Base-by-base conservation (phyloP, 2,329 filamentous ascomycete species). In the Hymenotorrendiella dingleyae region DNA sequence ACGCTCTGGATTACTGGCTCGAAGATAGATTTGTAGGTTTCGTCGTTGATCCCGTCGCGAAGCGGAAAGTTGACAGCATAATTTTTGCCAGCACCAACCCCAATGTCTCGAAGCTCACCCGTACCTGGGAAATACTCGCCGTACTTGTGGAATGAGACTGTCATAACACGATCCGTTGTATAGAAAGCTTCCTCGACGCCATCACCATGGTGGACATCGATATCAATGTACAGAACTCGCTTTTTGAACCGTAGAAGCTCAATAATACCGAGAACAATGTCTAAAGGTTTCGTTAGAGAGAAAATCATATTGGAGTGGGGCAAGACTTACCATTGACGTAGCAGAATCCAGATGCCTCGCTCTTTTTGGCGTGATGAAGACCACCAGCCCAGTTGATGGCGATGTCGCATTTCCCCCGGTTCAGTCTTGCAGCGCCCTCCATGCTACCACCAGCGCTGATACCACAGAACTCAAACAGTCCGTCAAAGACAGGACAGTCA, bases 321-420 rank as follows among this genome's bases (percentile, higher is more conserved):
- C 3, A 10, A 24, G 12, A 24, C 28, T 72, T 79, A 78, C 86
- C 91, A 63, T 98, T 98, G 56, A 97, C 87, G 64, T 98, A 98
- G 71, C 93, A 98, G 70, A 98, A 98, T 26, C 93, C 93, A 56
- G 84, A 91, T 47, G 93, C 93, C 68, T 96, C 89, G 53, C 85
- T 86, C 68, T 97, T 97, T 67, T 97, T 96, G 32, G 93, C 93
- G 64, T 98, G 93, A 65, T 98, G 93, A 36, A 98, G 78, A 20
- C 93, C 93, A 39, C 93, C 93, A 33, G 90, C 93, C 93, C 93
- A 98, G 66, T 97, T 97, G 64, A 98, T 86, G 16, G 93, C 93
- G 58, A 98, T 95, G 64, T 97, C 88, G 62, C 89, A 93, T 66
- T 96, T 93, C 52, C 86, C 78, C 51, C 90, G 86, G 60, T 91